Conservation (phyloP, 2,329 filamentous ascomycete genomes). For the Myriosclerotinia scirpicola region DNA sequence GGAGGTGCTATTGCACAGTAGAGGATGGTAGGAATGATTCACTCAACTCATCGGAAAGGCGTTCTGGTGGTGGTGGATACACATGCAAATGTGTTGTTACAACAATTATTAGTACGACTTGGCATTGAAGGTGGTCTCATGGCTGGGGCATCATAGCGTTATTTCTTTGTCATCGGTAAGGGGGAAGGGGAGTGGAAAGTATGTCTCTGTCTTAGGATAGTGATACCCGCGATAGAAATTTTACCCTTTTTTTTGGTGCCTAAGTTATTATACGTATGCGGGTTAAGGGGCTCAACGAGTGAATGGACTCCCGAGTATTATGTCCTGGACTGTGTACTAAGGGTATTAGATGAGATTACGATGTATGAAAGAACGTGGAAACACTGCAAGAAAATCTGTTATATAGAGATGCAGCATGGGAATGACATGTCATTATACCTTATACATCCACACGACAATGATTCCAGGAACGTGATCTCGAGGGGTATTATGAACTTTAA, state of each 20-base stretch:
- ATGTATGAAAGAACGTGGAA: not conserved
- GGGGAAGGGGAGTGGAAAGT: not conserved
- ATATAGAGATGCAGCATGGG: too few relatives aligned
- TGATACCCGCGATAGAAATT: slow-evolving; percentile 22
- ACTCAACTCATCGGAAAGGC: slow-evolving; percentile 29
- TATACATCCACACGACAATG: not conserved
- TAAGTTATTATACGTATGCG: not conserved
- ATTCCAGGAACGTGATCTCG: not conserved
- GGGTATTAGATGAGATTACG: not conserved
- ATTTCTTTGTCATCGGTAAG: slow-evolving; percentile 13
- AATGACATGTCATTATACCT: not conserved
- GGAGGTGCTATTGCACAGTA: slow-evolving; percentile 36
- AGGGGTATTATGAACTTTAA: not conserved
- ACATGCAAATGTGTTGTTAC: slow-evolving; percentile 13
- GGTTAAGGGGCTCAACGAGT: not conserved
- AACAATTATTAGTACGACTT: slow-evolving; percentile 12
- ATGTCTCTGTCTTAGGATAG: slow-evolving; percentile 21
- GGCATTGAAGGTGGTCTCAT: slow-evolving; percentile 3
- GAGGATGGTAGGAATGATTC: slow-evolving; percentile 11
- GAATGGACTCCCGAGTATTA: not conserved
- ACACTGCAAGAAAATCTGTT: not conserved
- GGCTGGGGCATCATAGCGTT: slow-evolving; percentile 17
- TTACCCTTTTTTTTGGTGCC: not conserved
- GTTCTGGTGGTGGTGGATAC: slow-evolving; percentile 24
- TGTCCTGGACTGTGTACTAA: not conserved